Percentiles rank a stretch among this genome's conserved stretches.
Evolutionary conservation across 495 filamentous ascomycete genomes (phyloP).

Genomic region (Sporormia fimetaria): DNA sequence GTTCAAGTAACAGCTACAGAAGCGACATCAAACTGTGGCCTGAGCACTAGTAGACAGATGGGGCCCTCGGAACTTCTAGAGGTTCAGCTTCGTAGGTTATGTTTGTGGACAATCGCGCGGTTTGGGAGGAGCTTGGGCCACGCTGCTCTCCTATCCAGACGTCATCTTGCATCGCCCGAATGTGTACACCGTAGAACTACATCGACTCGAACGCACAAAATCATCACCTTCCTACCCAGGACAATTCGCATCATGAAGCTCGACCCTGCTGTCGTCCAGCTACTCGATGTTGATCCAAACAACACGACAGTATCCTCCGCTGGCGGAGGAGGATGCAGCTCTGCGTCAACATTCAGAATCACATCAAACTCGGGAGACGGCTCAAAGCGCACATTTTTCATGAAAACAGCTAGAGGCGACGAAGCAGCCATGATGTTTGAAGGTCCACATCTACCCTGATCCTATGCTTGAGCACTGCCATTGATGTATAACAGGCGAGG

Average conservation of each 20-base stretch:
- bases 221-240: no score
- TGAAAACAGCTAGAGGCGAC: slow-evolving; percentile 61
- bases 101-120: no score
- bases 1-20: no score
- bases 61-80: no score
- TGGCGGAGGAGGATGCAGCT: slow-evolving; percentile 64
- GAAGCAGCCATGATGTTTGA: slow-evolving; percentile 67
- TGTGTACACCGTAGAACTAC: no score
- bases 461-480: neutral
- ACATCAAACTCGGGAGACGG: slow-evolving; percentile 41
- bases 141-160: no score
- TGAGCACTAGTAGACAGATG: no score
- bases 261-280: slow-evolving; percentile 34
- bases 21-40: no score
- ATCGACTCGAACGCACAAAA: no score
- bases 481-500: slow-evolving; percentile 47
- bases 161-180: no score
- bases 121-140: no score
- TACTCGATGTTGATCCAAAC: slow-evolving; percentile 53
- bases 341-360: slow-evolving; percentile 52
- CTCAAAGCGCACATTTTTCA: slow-evolving; percentile 55
- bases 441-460: slow-evolving; percentile 11
- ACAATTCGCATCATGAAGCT: slow-evolving; percentile 32
- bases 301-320: slow-evolving; percentile 46
- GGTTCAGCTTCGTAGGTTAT: no score